Evolutionary conservation across 306 rosid species (phyloP), one percentile per base, ranked within the genome.

Genomic region (Datisca glomerata): DNA sequence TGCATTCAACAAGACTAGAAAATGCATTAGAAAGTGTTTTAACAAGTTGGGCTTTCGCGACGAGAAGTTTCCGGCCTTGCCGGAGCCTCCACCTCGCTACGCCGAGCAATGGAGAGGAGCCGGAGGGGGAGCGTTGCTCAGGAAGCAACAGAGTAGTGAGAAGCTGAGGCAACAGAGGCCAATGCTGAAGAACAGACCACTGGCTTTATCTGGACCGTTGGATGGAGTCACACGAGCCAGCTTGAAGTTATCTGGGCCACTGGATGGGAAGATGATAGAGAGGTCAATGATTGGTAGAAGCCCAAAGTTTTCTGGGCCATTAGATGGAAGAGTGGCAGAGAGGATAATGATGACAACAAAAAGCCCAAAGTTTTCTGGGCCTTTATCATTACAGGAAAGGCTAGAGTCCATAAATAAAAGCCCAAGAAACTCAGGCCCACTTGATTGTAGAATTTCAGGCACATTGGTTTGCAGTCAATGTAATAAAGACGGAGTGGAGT

Each of bases 171-270:
- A 55, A 12, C 56, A 63, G 59, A 57, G 37, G 21, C 24, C 60
- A 25, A 52, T 29, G 59, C 24, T 33, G 24, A 40, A 22, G 54
- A n/a, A 38, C 49, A 29, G 36, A 31, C n/a, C 36, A 11, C 9
- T 61, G 55, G 57, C 60, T 33, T 54, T 75, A 2, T 89, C 98
- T 10, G 98, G 98, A n/a, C 96, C 96, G 2, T 47, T 86, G 40
- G 94, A 86, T 64, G 75, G 91, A 12, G 63, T 60, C 51, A 33
- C 7, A 3, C 48, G n/a, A 46, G 4, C 66, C 60, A 42, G 84
- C 51, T 75, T 93, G 18, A 76, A 71, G 47, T 9, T 65, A 0
- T 69, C 85, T 2, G 79, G 70, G 13, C 73, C 76, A 27, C 39
- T 66, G 18, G 80, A 74, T 43, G 34, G 65, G 16, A 69, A 61